phyloP scores from a whole-genome alignment of 1,284 basidiomycete species.

The Tranzscheliella williamsii region DNA sequence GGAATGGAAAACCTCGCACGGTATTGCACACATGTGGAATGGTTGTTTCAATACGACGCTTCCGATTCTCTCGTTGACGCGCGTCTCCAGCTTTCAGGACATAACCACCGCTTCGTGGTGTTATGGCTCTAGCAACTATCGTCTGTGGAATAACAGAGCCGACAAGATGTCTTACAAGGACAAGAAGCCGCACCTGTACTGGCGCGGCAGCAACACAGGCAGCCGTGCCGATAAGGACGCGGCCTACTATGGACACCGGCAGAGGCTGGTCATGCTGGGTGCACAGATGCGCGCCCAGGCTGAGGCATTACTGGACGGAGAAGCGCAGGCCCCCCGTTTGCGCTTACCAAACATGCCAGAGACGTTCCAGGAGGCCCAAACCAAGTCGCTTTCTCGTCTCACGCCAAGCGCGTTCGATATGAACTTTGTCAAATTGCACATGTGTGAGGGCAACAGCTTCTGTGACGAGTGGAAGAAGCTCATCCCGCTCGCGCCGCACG shows the following conservation, averaged over 20 bases:
- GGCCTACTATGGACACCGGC: slow-evolving; percentile 5
- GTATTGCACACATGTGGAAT: slow-evolving; percentile 1
- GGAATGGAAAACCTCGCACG: slow-evolving; percentile 8
- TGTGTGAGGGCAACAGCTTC: slow-evolving; percentile 2
- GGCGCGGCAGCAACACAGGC: slow-evolving; percentile 22
- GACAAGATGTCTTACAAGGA: slow-evolving; percentile 13
- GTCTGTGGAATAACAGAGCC: neutral
- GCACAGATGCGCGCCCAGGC: slow-evolving; percentile 10
- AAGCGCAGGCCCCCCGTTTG: slow-evolving; percentile 1
- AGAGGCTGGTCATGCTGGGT: slow-evolving; percentile 11
- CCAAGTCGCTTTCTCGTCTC: slow-evolving; percentile 9
- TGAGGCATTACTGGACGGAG: slow-evolving; percentile 1
- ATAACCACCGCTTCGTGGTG: slow-evolving; percentile 24
- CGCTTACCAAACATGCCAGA: slow-evolving; percentile 11
- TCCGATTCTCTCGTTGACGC: slow-evolving; percentile 8
- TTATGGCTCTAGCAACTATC: slow-evolving; percentile 8
- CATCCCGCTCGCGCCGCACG: neutral
- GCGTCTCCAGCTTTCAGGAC: slow-evolving; percentile 17
- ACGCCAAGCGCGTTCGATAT: slow-evolving; percentile 4
- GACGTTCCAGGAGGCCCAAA: slow-evolving; percentile 2
- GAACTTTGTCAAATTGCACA: slow-evolving; percentile 9
- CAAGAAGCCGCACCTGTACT: slow-evolving; percentile 21
- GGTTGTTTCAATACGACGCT: slow-evolving; percentile 12
- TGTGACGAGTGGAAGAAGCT: slow-evolving; percentile 8
- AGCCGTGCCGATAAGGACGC: neutral